Conservation (phyloP, 169 alveolate genomes). For the Plasmodium vivax region DNA sequence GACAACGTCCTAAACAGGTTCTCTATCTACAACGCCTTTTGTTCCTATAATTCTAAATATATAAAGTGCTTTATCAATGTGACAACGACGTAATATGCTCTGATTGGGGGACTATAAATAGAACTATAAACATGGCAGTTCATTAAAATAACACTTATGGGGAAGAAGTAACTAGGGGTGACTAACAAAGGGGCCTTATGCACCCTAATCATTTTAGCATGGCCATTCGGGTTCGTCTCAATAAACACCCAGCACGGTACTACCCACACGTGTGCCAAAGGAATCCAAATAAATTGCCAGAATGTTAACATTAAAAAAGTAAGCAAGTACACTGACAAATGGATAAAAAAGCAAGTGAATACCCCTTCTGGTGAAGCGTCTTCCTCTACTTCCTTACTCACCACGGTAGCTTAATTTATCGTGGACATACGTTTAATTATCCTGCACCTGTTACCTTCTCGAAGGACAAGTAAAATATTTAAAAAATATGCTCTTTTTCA, state of each 20-base stretch:
- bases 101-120: neutral
- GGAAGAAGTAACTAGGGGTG: neutral
- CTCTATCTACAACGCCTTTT: neutral
- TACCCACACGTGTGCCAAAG: too few relatives aligned
- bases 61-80: neutral
- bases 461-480: neutral
- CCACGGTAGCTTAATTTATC: neutral
- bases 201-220: too few relatives aligned
- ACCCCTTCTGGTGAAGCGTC: neutral
- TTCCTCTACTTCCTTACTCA: neutral
- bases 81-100: neutral
- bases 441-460: neutral
- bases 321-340: too few relatives aligned
- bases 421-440: neutral
- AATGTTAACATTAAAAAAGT: too few relatives aligned
- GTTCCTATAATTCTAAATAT: neutral
- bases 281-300: too few relatives aligned
- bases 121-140: neutral
- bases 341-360: neutral
- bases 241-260: too few relatives aligned
- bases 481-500: neutral
- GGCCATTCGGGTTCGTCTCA: too few relatives aligned
- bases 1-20: neutral
- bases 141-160: neutral
- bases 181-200: neutral